These are phyloP conservation scores for Nicotiana paniculata DNA, from an alignment of 257 asterid genomes.

Conservation along the genomic window DNA sequence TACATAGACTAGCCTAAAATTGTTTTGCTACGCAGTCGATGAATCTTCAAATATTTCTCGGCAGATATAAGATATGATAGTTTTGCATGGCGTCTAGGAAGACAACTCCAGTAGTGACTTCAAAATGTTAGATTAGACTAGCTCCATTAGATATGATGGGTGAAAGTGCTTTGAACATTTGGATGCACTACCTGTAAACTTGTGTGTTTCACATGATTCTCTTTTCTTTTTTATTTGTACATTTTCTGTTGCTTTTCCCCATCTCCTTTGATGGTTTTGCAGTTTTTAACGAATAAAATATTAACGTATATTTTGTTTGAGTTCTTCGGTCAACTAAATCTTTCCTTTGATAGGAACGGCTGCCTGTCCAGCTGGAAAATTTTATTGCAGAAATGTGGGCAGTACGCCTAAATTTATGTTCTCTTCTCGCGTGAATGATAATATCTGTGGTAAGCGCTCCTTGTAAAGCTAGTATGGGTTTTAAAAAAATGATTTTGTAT, in stretches of 20 bases:
- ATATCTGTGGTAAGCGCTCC: conserved; percentile 64
- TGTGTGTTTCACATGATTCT: not conserved
- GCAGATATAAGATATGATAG: not conserved
- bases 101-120: not conserved
- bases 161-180: not conserved
- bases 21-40: not conserved
- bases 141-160: not conserved
- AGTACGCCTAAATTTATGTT: conserved; percentile 75
- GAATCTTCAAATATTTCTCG: not conserved
- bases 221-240: not conserved
- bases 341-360: conserved; percentile 54
- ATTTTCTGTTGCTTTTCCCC: not conserved
- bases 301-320: not conserved
- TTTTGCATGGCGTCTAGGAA: not conserved
- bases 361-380: conserved; percentile 83
- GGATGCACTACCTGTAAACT: not conserved
- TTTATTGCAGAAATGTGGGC: conserved; percentile 85
- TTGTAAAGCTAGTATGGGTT: not conserved
- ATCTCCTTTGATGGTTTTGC: not conserved
- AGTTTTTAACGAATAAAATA: conserved; percentile 13
- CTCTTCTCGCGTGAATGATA: conserved; percentile 83
- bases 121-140: not conserved
- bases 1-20: not conserved
- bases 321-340: not conserved
- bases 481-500: not conserved